phyloP scores from a whole-genome alignment of 768 basidiomycete species.

The Crassisporium funariophilum region DNA sequence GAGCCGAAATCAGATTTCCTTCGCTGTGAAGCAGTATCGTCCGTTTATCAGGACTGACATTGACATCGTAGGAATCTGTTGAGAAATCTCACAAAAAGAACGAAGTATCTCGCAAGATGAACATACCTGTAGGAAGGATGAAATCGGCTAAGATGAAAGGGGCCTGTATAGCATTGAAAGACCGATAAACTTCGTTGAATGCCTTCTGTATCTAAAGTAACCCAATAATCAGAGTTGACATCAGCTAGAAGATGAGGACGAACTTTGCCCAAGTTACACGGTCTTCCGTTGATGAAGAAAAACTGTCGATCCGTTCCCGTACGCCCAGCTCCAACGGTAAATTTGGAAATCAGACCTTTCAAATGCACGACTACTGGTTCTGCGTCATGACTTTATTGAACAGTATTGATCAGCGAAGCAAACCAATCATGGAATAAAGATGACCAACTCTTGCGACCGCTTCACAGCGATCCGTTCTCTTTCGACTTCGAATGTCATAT shows the following conservation, averaged over 20 bases:
- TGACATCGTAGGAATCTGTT: constrained; percentile 90
- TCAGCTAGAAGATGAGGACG: neutral
- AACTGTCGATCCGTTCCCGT: constrained; percentile 86
- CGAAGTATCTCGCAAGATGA: neutral
- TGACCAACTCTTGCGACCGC: constrained; percentile 25
- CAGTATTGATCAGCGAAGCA: neutral
- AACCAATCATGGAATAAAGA: neutral
- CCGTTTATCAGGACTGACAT: constrained; percentile 96
- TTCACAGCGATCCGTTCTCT: constrained; percentile 57
- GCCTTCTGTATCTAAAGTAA: constrained; percentile 79
- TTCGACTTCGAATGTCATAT: constrained; percentile 68
- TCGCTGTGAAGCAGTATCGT: constrained; percentile 92
- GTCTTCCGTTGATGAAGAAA: constrained; percentile 90
- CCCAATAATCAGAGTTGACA: neutral
- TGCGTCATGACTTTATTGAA: constrained; percentile 15
- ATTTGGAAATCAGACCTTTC: constrained; percentile 83
- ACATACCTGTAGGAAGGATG: constrained; percentile 73
- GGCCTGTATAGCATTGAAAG: constrained; percentile 70
- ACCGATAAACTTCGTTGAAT: constrained; percentile 90
- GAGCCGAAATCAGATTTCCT: constrained; percentile 68
- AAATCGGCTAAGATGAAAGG: constrained; percentile 88
- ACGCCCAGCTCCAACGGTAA: constrained; percentile 73
- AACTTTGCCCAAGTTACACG: constrained; percentile 80
- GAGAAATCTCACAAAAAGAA: neutral
- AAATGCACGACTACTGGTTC: constrained; percentile 52